These are phyloP conservation scores for Kwoniella botswanensis DNA, from an alignment of 768 basidiomycete species.

Conservation along the genomic window DNA sequence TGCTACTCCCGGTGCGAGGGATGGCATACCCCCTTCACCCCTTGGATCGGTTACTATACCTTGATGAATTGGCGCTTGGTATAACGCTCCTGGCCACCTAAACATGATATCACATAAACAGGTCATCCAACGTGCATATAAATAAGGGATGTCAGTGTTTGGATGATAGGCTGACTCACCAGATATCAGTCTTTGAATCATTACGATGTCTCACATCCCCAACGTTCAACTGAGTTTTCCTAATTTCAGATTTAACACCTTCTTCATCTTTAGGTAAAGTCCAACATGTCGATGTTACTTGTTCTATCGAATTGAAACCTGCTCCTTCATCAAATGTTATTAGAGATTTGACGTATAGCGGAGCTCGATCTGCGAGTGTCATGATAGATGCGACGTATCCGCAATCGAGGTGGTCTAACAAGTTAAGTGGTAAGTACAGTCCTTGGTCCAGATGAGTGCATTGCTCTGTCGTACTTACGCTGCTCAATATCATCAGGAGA, in stretches of 20 bases:
- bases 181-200: slow-evolving; percentile 2
- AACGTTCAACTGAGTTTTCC: neutral
- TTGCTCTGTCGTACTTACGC: neutral
- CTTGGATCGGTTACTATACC: neutral
- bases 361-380: neutral
- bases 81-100: slow-evolving; percentile 6
- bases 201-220: neutral
- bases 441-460: no score
- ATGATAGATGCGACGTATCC: neutral
- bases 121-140: no score
- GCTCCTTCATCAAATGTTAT: neutral
- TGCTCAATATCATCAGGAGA: neutral
- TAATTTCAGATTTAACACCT: neutral
- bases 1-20: neutral
- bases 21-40: slow-evolving; percentile 1
- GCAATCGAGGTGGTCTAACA: neutral
- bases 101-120: no score
- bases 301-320: neutral
- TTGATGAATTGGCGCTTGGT: neutral
- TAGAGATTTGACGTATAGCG: neutral
- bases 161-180: neutral
- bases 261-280: neutral
- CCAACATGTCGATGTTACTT: neutral
- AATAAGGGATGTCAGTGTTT: neutral
- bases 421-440: neutral